A percentile compares a stretch with the other conserved stretches of the same genome.
These are phyloP conservation scores for Papiliotrema laurentii DNA, from an alignment of 1,284 basidiomycete species.

Conservation along the genomic window DNA sequence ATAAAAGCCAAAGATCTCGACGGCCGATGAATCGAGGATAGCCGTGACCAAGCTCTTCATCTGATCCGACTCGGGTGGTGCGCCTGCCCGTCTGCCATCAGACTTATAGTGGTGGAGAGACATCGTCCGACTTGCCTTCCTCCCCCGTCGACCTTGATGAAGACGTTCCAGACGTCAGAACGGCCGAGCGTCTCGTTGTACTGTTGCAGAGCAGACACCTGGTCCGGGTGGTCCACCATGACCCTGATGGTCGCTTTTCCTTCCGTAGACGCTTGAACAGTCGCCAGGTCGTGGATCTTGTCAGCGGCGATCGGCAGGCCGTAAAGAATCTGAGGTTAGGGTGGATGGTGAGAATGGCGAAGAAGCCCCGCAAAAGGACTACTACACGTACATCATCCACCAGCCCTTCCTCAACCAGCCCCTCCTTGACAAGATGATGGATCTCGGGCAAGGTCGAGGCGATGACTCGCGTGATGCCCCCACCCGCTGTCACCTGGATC, in stretches of 20 bases:
- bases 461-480: constrained; percentile 43
- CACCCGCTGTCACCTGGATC: constrained; percentile 60
- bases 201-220: constrained; percentile 56
- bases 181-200: constrained; percentile 47
- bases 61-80: constrained; percentile 54
- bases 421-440: constrained; percentile 31
- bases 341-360: not conserved
- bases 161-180: constrained; percentile 61
- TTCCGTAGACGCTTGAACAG: constrained; percentile 57
- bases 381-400: constrained; percentile 65
- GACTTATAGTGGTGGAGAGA: not conserved
- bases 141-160: constrained; percentile 76
- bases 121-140: constrained; percentile 56
- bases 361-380: not conserved
- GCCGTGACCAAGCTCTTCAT: constrained; percentile 58
- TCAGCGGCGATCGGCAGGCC: constrained; percentile 66
- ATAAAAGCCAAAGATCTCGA: constrained; percentile 77
- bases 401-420: constrained; percentile 62
- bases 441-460: constrained; percentile 40
- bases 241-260: constrained; percentile 60
- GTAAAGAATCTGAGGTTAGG: constrained; percentile 62
- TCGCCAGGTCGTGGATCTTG: constrained; percentile 67
- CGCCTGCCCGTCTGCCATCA: constrained; percentile 68
- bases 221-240: constrained; percentile 69
- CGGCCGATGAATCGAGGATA: constrained; percentile 53